phyloP scores from a whole-genome alignment of 306 rosid species.

The Glycine soja region DNA sequence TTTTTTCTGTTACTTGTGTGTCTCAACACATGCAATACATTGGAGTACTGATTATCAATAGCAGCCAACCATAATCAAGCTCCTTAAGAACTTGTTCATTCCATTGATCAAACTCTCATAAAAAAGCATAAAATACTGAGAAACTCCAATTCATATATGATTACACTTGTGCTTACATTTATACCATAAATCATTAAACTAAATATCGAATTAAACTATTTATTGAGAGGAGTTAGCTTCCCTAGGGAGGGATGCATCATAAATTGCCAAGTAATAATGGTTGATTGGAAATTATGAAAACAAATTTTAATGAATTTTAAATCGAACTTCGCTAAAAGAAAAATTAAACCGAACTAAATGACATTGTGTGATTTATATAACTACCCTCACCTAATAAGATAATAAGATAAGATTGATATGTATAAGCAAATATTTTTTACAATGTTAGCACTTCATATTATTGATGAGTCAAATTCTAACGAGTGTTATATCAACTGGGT shows the following conservation, averaged over 20 bases:
- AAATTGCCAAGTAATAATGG: not conserved
- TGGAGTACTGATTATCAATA: not conserved
- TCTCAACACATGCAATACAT: not conserved
- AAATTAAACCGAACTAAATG: no score
- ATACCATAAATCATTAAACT: constrained; percentile 9
- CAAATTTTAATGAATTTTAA: not conserved
- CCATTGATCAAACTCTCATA: not conserved
- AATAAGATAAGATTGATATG: not conserved
- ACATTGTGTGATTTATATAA: not conserved
- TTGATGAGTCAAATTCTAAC: not conserved
- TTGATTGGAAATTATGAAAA: not conserved
- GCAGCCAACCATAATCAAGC: constrained; percentile 1
- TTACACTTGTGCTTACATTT: not conserved
- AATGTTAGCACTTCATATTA: not conserved
- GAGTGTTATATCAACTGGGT: constrained; percentile 6
- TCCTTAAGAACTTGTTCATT: not conserved
- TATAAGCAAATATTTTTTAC: not conserved
- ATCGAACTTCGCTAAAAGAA: no score
- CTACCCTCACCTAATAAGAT: not conserved
- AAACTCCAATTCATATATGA: not conserved
- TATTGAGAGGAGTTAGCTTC: not conserved
- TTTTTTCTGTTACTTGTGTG: not conserved
- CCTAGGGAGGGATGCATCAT: not conserved
- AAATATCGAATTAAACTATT: not conserved
- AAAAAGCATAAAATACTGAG: not conserved